Conservation (phyloP, 164 flowering plant genomes). For the Cinnamomum chago region DNA sequence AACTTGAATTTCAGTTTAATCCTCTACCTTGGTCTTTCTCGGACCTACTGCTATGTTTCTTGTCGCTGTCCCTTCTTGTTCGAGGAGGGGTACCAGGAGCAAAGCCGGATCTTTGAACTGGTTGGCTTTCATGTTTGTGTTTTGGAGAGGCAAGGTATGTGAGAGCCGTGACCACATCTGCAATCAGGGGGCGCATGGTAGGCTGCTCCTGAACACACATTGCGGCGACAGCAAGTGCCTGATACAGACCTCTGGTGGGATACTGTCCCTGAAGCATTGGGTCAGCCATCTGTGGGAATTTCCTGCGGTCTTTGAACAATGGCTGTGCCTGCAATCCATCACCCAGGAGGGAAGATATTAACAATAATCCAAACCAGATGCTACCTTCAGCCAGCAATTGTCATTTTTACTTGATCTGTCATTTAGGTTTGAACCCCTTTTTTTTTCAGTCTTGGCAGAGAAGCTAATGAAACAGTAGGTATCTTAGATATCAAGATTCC, state of each 20-base stretch:
- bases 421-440: neutral
- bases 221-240: constrained; percentile 90
- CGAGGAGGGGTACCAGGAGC: constrained; percentile 45
- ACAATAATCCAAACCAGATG: neutral
- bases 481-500: neutral
- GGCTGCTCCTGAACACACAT: constrained; percentile 97
- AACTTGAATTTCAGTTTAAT: constrained; percentile 8
- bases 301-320: constrained; percentile 69
- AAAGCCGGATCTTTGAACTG: constrained; percentile 37
- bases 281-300: constrained; percentile 73
- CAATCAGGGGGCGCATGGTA: constrained; percentile 71
- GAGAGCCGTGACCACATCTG: constrained; percentile 87
- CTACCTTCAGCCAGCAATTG: neutral
- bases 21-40: constrained; percentile 18
- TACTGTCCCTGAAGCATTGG: constrained; percentile 74
- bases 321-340: constrained; percentile 65
- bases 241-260: constrained; percentile 72
- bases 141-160: constrained; percentile 68
- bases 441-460: too few species aligned
- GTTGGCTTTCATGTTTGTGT: constrained; percentile 41
- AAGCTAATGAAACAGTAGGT: too few species aligned
- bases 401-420: neutral
- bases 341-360: neutral
- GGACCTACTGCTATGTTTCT: constrained; percentile 18
- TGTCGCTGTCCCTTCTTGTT: constrained; percentile 26